Evolutionary conservation across 306 rosid genomes (phyloP).

Genomic region (Cucurbita argyrosperma): DNA sequence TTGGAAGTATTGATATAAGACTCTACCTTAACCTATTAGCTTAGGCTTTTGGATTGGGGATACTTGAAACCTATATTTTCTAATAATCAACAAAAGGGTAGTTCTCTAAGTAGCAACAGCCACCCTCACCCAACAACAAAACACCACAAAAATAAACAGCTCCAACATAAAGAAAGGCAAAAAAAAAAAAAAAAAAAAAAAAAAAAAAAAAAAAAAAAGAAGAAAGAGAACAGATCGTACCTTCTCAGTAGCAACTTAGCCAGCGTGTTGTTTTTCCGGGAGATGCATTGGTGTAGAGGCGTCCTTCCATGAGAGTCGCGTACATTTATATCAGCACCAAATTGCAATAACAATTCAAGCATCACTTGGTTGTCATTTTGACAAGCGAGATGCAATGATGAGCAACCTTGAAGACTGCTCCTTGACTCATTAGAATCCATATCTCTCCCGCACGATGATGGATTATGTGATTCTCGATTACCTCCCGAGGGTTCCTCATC

Average conservation of each 20-base stretch:
- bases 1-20: neutral
- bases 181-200: neutral
- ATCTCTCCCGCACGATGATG: constrained; percentile 34
- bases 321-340: constrained; percentile 67
- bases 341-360: constrained; percentile 87
- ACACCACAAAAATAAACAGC: neutral
- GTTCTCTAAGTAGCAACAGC: neutral
- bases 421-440: constrained; percentile 29
- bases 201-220: too few relatives aligned
- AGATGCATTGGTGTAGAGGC: constrained; percentile 82
- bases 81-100: neutral
- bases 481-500: constrained; percentile 13
- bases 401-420: constrained; percentile 62
- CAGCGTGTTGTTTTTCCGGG: constrained; percentile 44
- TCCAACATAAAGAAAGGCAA: neutral
- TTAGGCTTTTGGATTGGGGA: neutral
- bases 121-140: neutral
- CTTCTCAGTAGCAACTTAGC: constrained; percentile 83
- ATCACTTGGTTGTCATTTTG: constrained; percentile 40
- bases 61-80: neutral
- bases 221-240: constrained; percentile 21
- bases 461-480: constrained; percentile 34
- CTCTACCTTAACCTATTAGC: neutral
- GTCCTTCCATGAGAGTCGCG: constrained; percentile 80
- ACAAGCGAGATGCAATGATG: constrained; percentile 81